Evolutionary conservation across 148 eudicot genomes (phyloP).

Genomic region (Mesembryanthemum crystallinum): DNA sequence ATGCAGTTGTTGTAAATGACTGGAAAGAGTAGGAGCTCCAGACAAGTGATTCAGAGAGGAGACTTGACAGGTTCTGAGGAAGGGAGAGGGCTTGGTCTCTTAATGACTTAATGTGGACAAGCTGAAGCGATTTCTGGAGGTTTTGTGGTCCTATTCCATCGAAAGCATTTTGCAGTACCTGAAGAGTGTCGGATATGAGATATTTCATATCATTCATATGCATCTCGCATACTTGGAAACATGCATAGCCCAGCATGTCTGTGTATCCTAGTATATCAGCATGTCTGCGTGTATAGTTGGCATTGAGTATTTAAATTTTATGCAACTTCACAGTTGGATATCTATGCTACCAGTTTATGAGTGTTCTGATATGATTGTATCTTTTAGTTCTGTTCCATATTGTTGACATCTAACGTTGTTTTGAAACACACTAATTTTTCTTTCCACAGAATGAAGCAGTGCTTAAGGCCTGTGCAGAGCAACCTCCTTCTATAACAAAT

Average conservation of each 20-base stretch:
- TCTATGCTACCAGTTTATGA: not conserved
- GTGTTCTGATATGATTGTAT: not conserved
- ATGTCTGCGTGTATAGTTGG: not conserved
- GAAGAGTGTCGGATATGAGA: not conserved
- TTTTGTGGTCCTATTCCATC: not conserved
- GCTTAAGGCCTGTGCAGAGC: slow-evolving; percentile 62
- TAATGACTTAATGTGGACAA: no score
- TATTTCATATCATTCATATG: not conserved
- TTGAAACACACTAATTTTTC: not conserved
- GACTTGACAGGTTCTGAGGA: no score
- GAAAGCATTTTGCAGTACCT: not conserved
- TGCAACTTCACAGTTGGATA: not conserved
- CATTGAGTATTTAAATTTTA: no score
- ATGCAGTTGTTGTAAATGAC: no score
- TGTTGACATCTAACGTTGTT: not conserved
- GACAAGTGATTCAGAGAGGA: no score
- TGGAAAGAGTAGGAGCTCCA: no score
- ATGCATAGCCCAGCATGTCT: not conserved
- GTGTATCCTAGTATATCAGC: not conserved
- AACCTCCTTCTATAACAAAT: slow-evolving; percentile 34
- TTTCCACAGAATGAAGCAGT: slow-evolving; percentile 67
- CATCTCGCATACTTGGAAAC: not conserved
- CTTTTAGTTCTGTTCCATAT: not conserved
- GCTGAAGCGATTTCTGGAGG: not conserved
- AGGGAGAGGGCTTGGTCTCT: no score